Conservation (phyloP, 331 rosid species). For the Dryas integrifolia region DNA sequence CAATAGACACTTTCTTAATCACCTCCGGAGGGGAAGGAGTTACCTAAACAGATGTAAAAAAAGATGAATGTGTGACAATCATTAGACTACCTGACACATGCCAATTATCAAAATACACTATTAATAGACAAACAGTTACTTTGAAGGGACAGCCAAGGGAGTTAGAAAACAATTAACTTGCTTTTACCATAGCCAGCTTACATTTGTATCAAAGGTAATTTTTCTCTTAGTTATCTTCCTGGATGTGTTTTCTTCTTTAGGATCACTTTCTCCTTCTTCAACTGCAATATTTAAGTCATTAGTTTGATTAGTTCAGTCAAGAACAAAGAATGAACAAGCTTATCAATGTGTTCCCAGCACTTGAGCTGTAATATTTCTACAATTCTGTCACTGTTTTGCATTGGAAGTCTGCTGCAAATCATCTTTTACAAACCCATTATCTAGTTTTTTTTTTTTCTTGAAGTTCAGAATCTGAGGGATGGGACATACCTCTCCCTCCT, state of each 20-base stretch:
- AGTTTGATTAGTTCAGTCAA: background rate
- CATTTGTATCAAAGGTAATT: conserved; percentile 13
- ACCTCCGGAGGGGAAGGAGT: conserved; percentile 2
- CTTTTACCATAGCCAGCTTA: conserved; percentile 24
- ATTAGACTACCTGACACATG: background rate
- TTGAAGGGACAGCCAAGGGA: background rate
- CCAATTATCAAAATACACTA: too few species aligned
- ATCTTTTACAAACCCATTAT: conserved; percentile 14
- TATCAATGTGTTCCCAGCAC: background rate
- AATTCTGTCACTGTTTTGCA: background rate
- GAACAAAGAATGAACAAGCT: background rate
- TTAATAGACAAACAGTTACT: background rate
- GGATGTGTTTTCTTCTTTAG: conserved; percentile 11
- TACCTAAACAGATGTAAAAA: conserved; percentile 20
- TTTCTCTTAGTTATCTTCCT: conserved; percentile 25
- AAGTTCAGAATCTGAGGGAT: background rate
- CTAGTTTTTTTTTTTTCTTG: background rate
- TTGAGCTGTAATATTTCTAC: conserved; percentile 11
- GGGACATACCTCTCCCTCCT: background rate
- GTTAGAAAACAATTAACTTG: background rate
- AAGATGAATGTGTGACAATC: background rate
- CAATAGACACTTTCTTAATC: background rate
- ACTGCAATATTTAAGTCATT: conserved; percentile 2
- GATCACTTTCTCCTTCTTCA: conserved; percentile 20
- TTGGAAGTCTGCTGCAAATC: background rate